These are phyloP conservation scores for Psidium guajava DNA, from an alignment of 345 rosid species.

Conservation along the genomic window DNA sequence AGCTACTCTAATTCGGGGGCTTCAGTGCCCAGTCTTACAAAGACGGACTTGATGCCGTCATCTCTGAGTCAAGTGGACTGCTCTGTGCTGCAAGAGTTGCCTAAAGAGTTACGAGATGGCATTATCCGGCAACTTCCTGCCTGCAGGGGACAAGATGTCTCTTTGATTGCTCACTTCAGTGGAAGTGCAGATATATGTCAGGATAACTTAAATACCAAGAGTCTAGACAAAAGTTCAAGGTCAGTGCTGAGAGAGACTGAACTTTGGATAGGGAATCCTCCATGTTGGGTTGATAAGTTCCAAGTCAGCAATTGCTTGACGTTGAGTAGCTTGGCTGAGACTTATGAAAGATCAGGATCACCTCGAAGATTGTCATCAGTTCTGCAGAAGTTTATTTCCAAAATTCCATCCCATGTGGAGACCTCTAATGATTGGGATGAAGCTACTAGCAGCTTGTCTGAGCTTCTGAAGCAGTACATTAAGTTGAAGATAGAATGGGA, in stretches of 20 bases:
- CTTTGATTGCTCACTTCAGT: not conserved
- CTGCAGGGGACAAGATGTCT: slow-evolving; percentile 31
- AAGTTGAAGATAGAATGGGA: slow-evolving; percentile 56
- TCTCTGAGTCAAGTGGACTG: slow-evolving; percentile 77
- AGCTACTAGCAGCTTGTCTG: slow-evolving; percentile 33
- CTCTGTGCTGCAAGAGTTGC: slow-evolving; percentile 72
- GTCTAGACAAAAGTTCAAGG: slow-evolving; percentile 20
- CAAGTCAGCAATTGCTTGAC: slow-evolving; percentile 36
- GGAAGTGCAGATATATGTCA: not conserved
- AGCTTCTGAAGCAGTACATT: slow-evolving; percentile 61
- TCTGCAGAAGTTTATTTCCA: slow-evolving; percentile 36
- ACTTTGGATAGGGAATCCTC: slow-evolving; percentile 79
- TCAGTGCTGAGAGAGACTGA: slow-evolving; percentile 7
- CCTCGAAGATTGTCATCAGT: slow-evolving; percentile 38
- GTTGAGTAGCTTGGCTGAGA: slow-evolving; percentile 41
- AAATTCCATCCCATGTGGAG: slow-evolving; percentile 14
- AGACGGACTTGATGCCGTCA: slow-evolving; percentile 52
- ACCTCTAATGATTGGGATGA: slow-evolving; percentile 30
- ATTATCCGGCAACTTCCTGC: slow-evolving; percentile 55
- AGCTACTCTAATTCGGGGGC: slow-evolving; percentile 16
- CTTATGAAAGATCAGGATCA: slow-evolving; percentile 37
- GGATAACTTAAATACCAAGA: slow-evolving; percentile 9
- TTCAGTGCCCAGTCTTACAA: slow-evolving; percentile 7
- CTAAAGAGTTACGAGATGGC: slow-evolving; percentile 59
- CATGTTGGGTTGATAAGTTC: slow-evolving; percentile 60